Percentiles rank a stretch among this genome's conserved stretches.
phyloP scores from a whole-genome alignment of 2,329 filamentous ascomycete species.

The Colletotrichum sojae region DNA sequence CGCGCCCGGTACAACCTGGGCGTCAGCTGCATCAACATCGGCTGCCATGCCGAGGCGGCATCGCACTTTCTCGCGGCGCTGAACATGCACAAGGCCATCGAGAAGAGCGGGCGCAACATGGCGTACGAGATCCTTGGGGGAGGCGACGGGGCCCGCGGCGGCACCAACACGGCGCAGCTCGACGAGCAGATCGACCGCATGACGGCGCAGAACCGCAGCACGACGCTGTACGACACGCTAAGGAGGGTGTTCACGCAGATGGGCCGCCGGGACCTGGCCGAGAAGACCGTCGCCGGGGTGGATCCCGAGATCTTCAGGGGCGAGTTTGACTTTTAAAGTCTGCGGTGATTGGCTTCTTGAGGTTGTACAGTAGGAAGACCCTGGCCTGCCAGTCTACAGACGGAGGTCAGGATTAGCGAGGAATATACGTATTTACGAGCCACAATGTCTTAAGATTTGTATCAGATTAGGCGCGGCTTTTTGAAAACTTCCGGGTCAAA shows the following conservation, averaged over 20 bases:
- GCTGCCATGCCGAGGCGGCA: constrained; percentile 93
- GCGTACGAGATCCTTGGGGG: constrained; percentile 84
- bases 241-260: constrained; percentile 97
- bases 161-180: constrained; percentile 60
- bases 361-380: constrained; percentile 13
- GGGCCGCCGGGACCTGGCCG: constrained; percentile 88
- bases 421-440: no score
- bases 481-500: no score
- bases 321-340: constrained; percentile 85
- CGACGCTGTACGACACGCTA: constrained; percentile 95
- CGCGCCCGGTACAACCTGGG: constrained; percentile 97
- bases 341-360: no score
- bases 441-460: no score
- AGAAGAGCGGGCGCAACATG: constrained; percentile 85
- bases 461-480: no score
- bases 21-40: constrained; percentile 97
- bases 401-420: not conserved
- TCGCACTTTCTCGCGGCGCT: constrained; percentile 92
- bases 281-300: constrained; percentile 90
- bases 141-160: constrained; percentile 53
- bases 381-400: not conserved
- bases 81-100: constrained; percentile 95
- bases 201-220: constrained; percentile 95
- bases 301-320: constrained; percentile 90
- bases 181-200: constrained; percentile 88